These are phyloP conservation scores for Didymella pomorum DNA, from an alignment of 2,329 filamentous ascomycete genomes.

Conservation along the genomic window DNA sequence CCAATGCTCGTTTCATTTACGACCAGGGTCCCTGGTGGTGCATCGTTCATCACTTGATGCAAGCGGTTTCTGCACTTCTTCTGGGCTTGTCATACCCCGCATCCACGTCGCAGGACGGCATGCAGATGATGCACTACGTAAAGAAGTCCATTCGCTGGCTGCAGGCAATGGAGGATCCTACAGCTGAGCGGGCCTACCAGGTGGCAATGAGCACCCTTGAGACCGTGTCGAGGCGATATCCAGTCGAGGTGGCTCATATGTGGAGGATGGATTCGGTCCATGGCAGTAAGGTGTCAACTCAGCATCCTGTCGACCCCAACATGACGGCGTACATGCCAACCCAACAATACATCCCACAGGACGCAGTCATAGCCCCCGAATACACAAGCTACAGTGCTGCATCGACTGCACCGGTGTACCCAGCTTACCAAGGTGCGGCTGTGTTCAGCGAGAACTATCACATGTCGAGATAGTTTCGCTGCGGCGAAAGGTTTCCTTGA, in stretches of 20 bases:
- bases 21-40: constrained; percentile 54
- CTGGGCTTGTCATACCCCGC: constrained; percentile 47
- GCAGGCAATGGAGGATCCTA: constrained; percentile 41
- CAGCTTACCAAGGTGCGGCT: constrained; percentile 4
- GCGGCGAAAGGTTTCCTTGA: neutral
- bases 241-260: constrained; percentile 24
- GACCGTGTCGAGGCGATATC: constrained; percentile 26
- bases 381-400: constrained; percentile 14
- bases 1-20: constrained; percentile 41
- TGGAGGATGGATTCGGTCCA: constrained; percentile 11
- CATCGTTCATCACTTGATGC: constrained; percentile 52
- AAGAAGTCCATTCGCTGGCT: constrained; percentile 49
- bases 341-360: constrained; percentile 6
- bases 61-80: constrained; percentile 50
- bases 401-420: constrained; percentile 2
- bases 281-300: neutral
- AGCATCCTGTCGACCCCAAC: neutral
- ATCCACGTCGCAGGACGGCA: constrained; percentile 29
- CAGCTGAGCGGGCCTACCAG: constrained; percentile 36
- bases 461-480: constrained; percentile 3
- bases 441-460: constrained; percentile 13
- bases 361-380: neutral
- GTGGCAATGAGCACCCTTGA: constrained; percentile 32
- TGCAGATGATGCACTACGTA: constrained; percentile 33
- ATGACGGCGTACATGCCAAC: constrained; percentile 3